A percentile compares a stretch with the other conserved stretches of the same genome.
Evolutionary conservation across 352 stramenopile genomes (phyloP).

Genomic region (Heterotrichella gracilis): DNA sequence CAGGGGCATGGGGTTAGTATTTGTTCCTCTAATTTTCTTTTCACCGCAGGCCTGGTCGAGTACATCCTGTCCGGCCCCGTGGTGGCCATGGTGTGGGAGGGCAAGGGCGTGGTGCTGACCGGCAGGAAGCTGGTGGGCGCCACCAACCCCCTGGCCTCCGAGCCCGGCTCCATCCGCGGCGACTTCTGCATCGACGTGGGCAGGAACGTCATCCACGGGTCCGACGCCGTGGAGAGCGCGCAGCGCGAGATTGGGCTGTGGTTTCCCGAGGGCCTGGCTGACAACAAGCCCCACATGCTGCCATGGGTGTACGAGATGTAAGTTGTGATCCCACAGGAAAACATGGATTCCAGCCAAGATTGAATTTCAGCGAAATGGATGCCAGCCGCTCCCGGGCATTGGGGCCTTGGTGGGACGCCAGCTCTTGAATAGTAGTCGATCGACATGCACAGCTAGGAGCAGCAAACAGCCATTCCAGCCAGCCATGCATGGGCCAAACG

Average conservation of each 20-base stretch:
- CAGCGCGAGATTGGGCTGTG: slow-evolving; percentile 84
- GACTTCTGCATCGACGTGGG: slow-evolving; percentile 64
- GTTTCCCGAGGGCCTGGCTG: slow-evolving; percentile 63
- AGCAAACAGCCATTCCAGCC: too few species aligned
- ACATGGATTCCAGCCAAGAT: too few species aligned
- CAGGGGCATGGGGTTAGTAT: too few species aligned
- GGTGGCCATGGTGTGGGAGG: slow-evolving; percentile 37
- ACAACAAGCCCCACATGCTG: slow-evolving; percentile 51
- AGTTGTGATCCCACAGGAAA: too few species aligned
- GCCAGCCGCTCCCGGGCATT: too few species aligned
- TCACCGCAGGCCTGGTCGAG: slow-evolving; percentile 63
- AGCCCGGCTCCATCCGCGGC: slow-evolving; percentile 71
- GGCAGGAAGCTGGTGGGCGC: slow-evolving; percentile 77
- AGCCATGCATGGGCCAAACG: too few species aligned
- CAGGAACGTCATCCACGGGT: slow-evolving; percentile 24
- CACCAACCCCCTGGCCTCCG: slow-evolving; percentile 69
- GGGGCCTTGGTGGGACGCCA: too few species aligned
- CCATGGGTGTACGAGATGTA: slow-evolving; percentile 65
- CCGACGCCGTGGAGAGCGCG: slow-evolving; percentile 75
- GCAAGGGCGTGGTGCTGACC: slow-evolving; percentile 51
- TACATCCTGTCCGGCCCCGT: slow-evolving; percentile 71
- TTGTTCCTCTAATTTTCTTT: too few species aligned
- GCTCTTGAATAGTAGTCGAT: too few species aligned
- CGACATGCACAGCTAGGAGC: too few species aligned
- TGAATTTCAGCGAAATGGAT: too few species aligned